A percentile compares a stretch with the other conserved stretches of the same genome.
Evolutionary conservation across 202 grass and related monocot genomes (phyloP).

Genomic region (Elaeis oleifera): DNA sequence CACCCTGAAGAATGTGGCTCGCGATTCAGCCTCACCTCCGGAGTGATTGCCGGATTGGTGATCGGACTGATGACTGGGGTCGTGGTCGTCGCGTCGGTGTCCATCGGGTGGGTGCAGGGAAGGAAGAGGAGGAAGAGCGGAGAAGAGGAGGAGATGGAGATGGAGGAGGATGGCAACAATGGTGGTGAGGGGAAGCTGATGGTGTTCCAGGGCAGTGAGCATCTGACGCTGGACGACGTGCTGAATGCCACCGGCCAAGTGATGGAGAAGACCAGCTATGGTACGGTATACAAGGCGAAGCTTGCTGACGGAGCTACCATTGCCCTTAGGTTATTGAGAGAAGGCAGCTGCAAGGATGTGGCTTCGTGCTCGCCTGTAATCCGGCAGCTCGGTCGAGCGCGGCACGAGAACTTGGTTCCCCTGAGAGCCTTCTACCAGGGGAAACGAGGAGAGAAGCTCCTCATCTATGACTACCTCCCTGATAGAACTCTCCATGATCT

Average conservation of each 20-base stretch:
- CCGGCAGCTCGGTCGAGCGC: slow-evolving; percentile 47
- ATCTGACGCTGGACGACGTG: slow-evolving; percentile 81
- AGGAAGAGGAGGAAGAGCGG: slow-evolving; percentile 36
- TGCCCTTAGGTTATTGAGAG: slow-evolving; percentile 54
- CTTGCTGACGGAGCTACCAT: slow-evolving; percentile 60
- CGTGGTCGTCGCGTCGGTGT: slow-evolving; percentile 62
- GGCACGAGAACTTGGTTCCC: slow-evolving; percentile 69
- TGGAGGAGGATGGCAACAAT: slow-evolving; percentile 21
- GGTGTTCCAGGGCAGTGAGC: slow-evolving; percentile 82
- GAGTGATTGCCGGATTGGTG: slow-evolving; percentile 59
- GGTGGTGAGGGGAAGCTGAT: slow-evolving; percentile 51
- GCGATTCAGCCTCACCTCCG: slow-evolving; percentile 43
- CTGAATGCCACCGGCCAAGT: slow-evolving; percentile 92
- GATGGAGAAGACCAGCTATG: slow-evolving; percentile 65
- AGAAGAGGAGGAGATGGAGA: slow-evolving; percentile 27
- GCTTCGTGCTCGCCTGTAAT: slow-evolving; percentile 37
- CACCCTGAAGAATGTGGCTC: slow-evolving; percentile 42
- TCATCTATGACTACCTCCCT: slow-evolving; percentile 68
- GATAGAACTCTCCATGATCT: slow-evolving; percentile 47
- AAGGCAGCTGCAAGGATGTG: slow-evolving; percentile 62
- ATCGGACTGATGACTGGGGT: slow-evolving; percentile 60
- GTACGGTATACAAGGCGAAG: slow-evolving; percentile 89
- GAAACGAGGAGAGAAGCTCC: slow-evolving; percentile 76
- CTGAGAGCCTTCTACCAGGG: slow-evolving; percentile 91
- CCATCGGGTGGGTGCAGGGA: slow-evolving; percentile 52